Evolutionary conservation across 148 eudicot genomes (phyloP).

Genomic region (Spergularia bocconei): DNA sequence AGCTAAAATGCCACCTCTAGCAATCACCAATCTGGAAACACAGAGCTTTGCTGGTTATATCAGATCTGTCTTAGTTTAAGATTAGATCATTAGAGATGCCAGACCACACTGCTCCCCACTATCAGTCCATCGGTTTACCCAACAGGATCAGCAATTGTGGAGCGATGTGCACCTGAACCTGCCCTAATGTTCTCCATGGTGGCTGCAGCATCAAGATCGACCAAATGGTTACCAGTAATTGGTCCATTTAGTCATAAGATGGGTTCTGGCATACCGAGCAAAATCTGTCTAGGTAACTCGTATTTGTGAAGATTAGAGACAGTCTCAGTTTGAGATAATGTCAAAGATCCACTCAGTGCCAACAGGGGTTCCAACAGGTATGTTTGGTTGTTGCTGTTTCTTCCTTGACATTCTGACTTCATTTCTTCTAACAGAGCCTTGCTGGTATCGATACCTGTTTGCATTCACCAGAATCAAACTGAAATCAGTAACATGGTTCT

Average conservation of each 20-base stretch:
- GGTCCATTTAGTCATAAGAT: conserved; percentile 68
- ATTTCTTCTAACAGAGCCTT: conserved; percentile 61
- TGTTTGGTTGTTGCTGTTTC: conserved; percentile 29
- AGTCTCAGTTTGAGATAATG: conserved; percentile 41
- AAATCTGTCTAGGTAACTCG: conserved; percentile 56
- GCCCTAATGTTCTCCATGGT: neutral
- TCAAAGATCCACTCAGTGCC: conserved; percentile 45
- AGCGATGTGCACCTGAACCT: neutral
- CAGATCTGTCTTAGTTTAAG: neutral
- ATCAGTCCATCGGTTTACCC: neutral
- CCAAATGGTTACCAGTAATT: conserved; percentile 13
- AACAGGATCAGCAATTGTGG: neutral
- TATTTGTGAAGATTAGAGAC: conserved; percentile 51
- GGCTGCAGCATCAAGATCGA: neutral
- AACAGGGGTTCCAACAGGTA: conserved; percentile 55
- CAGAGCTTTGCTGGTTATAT: neutral
- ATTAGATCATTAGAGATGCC: neutral
- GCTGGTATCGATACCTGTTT: conserved; percentile 69
- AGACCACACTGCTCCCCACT: neutral
- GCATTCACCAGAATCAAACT: conserved; percentile 11
- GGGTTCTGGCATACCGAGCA: conserved; percentile 57
- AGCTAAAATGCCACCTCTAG: neutral
- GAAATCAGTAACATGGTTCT: neutral
- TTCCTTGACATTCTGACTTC: conserved; percentile 39
- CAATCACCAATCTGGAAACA: neutral